Conservation (phyloP, 2,329 filamentous ascomycete species). For the Sordariomycetes sp. region DNA sequence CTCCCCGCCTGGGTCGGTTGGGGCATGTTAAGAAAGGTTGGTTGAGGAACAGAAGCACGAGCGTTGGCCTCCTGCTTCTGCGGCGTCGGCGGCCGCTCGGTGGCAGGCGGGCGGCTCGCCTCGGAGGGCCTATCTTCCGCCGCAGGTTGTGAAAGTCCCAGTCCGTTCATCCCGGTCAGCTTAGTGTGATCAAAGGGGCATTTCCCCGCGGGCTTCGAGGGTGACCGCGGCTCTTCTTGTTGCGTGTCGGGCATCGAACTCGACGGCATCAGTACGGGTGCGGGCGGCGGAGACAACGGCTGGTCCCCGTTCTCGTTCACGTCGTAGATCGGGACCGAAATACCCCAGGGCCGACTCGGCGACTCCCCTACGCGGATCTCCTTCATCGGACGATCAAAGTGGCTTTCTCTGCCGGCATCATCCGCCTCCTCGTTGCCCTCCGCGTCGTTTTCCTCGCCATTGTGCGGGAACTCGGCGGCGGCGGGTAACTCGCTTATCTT, state of each 20-base stretch:
- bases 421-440: conserved; percentile 20
- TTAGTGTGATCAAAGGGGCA: conserved; percentile 47
- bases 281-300: conserved; percentile 43
- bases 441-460: conserved; percentile 21
- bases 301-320: conserved; percentile 15
- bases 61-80: not conserved
- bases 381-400: conserved; percentile 74
- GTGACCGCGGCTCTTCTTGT: conserved; percentile 5
- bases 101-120: not conserved
- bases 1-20: not conserved
- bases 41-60: conserved; percentile 3
- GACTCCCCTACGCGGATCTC: conserved; percentile 91
- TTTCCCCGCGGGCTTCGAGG: conserved; percentile 23
- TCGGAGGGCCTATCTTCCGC: not conserved
- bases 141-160: not conserved
- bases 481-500: conserved; percentile 22
- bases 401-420: conserved; percentile 50
- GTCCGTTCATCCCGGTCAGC: conserved; percentile 19
- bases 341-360: conserved; percentile 86
- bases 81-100: not conserved
- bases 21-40: not conserved
- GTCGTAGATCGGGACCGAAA: conserved; percentile 57
- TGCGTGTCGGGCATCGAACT: conserved; percentile 10
- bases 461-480: conserved; percentile 11
- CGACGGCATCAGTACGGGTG: conserved; percentile 36